Evolutionary conservation across 345 rosid species (phyloP).

Genomic region (Syzygium grande): DNA sequence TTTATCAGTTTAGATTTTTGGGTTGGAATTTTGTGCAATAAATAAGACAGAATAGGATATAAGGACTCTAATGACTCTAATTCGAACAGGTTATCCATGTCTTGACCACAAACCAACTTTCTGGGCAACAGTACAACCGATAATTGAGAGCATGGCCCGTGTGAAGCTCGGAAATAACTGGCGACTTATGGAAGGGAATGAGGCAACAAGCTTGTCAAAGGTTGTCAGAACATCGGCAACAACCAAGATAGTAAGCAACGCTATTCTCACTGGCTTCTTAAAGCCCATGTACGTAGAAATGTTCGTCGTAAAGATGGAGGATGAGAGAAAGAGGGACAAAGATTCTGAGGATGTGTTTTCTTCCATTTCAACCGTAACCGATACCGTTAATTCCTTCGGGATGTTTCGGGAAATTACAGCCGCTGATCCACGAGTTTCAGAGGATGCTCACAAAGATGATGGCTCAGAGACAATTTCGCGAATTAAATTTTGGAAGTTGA

Average conservation of each 20-base stretch:
- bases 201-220: not conserved
- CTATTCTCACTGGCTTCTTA: constrained; percentile 2
- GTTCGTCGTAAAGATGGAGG: not conserved
- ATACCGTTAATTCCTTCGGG: not conserved
- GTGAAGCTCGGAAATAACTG: not conserved
- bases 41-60: not conserved
- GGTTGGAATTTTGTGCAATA: too few species aligned
- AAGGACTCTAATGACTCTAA: not conserved
- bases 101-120: not conserved
- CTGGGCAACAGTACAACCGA: not conserved
- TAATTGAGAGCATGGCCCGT: not conserved
- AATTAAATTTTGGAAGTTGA: too few species aligned
- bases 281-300: not conserved
- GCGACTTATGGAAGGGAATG: not conserved
- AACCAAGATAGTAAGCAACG: not conserved
- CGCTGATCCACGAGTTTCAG: too few species aligned
- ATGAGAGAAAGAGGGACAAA: not conserved
- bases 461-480: too few species aligned
- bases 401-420: not conserved
- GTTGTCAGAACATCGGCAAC: not conserved
- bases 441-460: too few species aligned
- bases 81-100: not conserved
- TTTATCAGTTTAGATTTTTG: not conserved
- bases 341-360: not conserved
- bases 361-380: not conserved